Evolutionary conservation across 208 protist genomes (phyloP), one percentile per base, ranked within the genome.

Genomic region (Crithidia brevicula): DNA sequence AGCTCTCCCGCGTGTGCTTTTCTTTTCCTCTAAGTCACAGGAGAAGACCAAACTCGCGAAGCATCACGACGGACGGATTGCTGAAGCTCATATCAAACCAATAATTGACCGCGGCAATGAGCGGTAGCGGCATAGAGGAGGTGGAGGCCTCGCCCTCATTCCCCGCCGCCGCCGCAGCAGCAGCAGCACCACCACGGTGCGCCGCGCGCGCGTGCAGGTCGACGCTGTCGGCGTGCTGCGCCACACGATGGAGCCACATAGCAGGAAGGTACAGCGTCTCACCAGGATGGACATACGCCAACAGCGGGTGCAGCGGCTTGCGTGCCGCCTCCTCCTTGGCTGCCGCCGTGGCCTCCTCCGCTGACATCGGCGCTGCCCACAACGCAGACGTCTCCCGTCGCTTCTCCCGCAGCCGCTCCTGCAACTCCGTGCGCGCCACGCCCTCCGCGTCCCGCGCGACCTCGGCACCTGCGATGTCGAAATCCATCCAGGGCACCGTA

Each of bases 71-170:
- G 9, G 90, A 70, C 23, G 89, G 86, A 54, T 93, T 94, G 46
- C 54, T 78, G 76, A 92, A 95, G 58, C 82, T 91, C 89, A 96
- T 98, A 71, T 97, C 90, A 66, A 89, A 97, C 92, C 94, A 98
- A 71, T 96, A 97, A 76, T 98, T 98, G 22, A 98, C 94, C 4
- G 94, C 94, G 1, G 92, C 89, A 40, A 92, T 89, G 10, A 91
- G 79, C n/a, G 86, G 86, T 18, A 95, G 76, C 30, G 81, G 82
- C n/a, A n/a, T n/a, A n/a, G n/a, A n/a, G n/a, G n/a, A n/a, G n/a
- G n/a, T n/a, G n/a, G n/a, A n/a, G n/a, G n/a, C n/a, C n/a, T n/a
- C n/a, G n/a, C n/a, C n/a, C n/a, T n/a, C n/a, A n/a, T n/a, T n/a
- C n/a, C n/a, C n/a, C n/a, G n/a, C n/a, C n/a, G n/a, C n/a, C 15